Conservation (phyloP, 352 stramenopile species). For the Phytophthora meadii region DNA sequence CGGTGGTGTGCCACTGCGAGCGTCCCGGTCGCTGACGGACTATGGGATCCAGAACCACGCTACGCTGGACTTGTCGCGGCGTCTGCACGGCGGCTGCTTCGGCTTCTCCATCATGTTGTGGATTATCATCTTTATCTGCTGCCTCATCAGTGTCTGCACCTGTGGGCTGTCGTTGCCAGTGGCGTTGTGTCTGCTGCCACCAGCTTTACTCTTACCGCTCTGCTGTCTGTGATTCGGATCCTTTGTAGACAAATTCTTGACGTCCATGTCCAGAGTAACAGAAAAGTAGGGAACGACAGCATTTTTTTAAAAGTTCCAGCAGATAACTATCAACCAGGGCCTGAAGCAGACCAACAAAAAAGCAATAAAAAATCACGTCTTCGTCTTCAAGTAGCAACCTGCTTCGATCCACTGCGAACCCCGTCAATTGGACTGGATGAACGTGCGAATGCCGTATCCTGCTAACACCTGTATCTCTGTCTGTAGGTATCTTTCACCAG, state of each 20-base stretch:
- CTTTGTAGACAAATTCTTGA: not conserved
- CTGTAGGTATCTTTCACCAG: not conserved
- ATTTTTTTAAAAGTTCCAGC: conserved; percentile 5
- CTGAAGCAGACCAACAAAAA: conserved; percentile 4
- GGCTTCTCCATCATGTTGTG: conserved; percentile 77
- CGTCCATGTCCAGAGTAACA: not conserved
- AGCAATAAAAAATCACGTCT: conserved; percentile 32
- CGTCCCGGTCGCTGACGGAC: conserved; percentile 52
- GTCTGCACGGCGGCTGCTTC: conserved; percentile 73
- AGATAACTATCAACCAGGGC: not conserved
- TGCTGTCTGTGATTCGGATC: conserved; percentile 59
- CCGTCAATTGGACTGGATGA: not conserved
- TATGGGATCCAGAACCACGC: conserved; percentile 77
- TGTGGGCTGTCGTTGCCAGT: conserved; percentile 72
- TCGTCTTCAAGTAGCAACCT: conserved; percentile 18
- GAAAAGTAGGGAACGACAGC: not conserved
- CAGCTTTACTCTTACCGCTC: conserved; percentile 67
- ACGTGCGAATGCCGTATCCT: too few relatives aligned
- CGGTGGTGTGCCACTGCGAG: conserved; percentile 63
- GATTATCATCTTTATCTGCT: conserved; percentile 81
- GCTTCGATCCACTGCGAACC: not conserved
- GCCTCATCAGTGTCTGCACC: conserved; percentile 74
- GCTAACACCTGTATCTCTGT: not conserved
- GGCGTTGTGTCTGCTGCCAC: conserved; percentile 61
- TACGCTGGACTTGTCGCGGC: conserved; percentile 55